A percentile compares a stretch with the other conserved stretches of the same genome.
These are phyloP conservation scores for Suhomyces guaymorum DNA, from an alignment of 1,139 yeast genomes.

Conservation along the genomic window DNA sequence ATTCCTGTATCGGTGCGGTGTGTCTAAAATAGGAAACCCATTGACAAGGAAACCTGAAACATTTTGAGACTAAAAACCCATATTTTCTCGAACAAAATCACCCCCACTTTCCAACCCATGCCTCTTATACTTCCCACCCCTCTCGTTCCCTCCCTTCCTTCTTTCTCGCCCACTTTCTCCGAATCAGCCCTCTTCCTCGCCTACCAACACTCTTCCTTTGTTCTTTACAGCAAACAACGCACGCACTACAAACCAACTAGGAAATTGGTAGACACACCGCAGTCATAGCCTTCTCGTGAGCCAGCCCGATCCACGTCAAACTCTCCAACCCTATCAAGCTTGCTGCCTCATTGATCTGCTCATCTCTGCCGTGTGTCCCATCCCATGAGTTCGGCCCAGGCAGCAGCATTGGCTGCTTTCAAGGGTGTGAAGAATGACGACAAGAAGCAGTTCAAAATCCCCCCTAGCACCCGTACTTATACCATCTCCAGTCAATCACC, in stretches of 20 bases:
- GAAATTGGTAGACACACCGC: conserved; percentile 2
- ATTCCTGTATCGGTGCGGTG: too few species aligned
- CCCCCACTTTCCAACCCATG: too few species aligned
- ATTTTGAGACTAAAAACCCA: too few species aligned
- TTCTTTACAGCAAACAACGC: conserved; percentile 1
- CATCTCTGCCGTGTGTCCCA: not conserved
- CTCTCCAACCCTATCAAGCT: not conserved
- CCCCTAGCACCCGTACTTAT: conserved; percentile 4
- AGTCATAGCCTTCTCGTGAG: not conserved
- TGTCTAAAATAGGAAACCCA: too few species aligned
- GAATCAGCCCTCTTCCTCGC: not conserved
- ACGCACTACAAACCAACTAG: conserved; percentile 1
- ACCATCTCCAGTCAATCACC: not conserved
- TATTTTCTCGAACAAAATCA: too few species aligned
- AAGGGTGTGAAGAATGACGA: conserved; percentile 16
- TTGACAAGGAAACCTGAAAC: too few species aligned
- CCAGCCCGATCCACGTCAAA: not conserved
- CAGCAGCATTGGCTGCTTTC: conserved; percentile 26
- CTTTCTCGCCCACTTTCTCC: not conserved
- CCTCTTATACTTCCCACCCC: too few species aligned
- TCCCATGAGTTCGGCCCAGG: conserved; percentile 18
- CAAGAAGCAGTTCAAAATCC: conserved; percentile 12
- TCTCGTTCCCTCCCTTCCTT: not conserved
- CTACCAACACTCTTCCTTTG: not conserved
- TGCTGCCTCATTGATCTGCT: not conserved